Percentiles rank a stretch among this genome's conserved stretches.
These are phyloP conservation scores for Candida gorgasii DNA, from an alignment of 805 yeast species.

Conservation along the genomic window DNA sequence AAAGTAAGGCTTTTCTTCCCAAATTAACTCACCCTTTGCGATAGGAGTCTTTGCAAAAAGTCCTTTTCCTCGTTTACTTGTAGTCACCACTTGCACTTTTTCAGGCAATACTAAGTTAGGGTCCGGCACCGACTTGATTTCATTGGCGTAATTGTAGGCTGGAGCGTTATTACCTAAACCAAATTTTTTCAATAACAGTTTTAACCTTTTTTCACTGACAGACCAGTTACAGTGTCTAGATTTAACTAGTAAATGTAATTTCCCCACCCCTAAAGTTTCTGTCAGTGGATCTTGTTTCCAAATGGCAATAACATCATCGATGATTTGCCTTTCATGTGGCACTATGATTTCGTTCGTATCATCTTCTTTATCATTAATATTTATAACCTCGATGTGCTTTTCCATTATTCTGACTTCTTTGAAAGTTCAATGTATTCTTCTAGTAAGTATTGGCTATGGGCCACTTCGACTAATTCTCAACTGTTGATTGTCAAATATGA, in stretches of 20 bases:
- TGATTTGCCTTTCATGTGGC: conserved; percentile 62
- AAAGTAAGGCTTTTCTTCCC: conserved; percentile 62
- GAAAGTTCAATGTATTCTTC: neutral
- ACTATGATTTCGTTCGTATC: conserved; percentile 27
- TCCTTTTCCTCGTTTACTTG: conserved; percentile 61
- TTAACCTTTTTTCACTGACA: conserved; percentile 58
- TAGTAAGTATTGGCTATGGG: neutral
- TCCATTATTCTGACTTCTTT: conserved; percentile 5
- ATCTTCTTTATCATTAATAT: conserved; percentile 33
- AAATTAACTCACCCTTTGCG: conserved; percentile 52
- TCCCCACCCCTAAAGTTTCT: conserved; percentile 56
- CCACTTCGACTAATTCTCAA: neutral
- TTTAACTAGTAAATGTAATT: conserved; percentile 54
- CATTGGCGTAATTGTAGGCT: conserved; percentile 51
- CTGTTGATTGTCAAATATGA: neutral
- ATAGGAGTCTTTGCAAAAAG: conserved; percentile 53
- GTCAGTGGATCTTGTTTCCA: conserved; percentile 70
- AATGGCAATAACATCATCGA: conserved; percentile 57
- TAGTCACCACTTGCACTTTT: conserved; percentile 46
- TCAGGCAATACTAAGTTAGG: conserved; percentile 45
- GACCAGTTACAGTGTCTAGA: conserved; percentile 60
- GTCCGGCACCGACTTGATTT: conserved; percentile 52
- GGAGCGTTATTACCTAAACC: conserved; percentile 45
- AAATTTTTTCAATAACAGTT: conserved; percentile 52
- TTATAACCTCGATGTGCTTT: conserved; percentile 34